A percentile compares a stretch with the other conserved stretches of the same genome.
These are phyloP conservation scores for Saturnispora bothae DNA, from an alignment of 805 yeast genomes.

Conservation along the genomic window DNA sequence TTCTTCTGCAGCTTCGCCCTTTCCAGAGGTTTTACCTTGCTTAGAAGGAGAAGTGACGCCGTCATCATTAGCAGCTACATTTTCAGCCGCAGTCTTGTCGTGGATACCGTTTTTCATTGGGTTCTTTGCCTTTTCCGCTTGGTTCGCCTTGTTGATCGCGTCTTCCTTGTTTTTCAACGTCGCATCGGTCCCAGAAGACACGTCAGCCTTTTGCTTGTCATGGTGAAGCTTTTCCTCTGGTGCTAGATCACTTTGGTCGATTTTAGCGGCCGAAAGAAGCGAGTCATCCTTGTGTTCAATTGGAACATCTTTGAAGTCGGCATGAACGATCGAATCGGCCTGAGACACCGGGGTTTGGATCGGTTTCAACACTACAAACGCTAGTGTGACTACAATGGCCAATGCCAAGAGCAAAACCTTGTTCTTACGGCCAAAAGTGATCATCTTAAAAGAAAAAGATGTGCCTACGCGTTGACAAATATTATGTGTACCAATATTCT, in stretches of 20 bases:
- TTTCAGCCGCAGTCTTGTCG: neutral
- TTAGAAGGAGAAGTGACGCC: neutral
- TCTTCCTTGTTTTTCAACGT: slow-evolving; percentile 12
- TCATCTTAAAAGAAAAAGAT: slow-evolving; percentile 5
- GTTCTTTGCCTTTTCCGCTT: slow-evolving; percentile 2
- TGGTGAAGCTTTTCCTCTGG: slow-evolving; percentile 7
- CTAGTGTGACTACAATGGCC: slow-evolving; percentile 7
- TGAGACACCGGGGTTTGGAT: neutral
- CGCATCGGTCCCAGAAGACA: slow-evolving; percentile 13
- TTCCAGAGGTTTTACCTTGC: slow-evolving; percentile 1
- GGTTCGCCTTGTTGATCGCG: slow-evolving; percentile 6
- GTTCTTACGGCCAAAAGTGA: slow-evolving; percentile 11
- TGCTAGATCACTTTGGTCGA: slow-evolving; percentile 11
- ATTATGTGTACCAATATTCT: no score
- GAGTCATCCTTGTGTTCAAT: slow-evolving; percentile 7
- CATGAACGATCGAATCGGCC: slow-evolving; percentile 2
- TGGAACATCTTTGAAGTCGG: slow-evolving; percentile 9
- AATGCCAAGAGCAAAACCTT: slow-evolving; percentile 10
- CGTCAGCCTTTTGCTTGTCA: slow-evolving; percentile 8
- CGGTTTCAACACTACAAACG: slow-evolving; percentile 2
- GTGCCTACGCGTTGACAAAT: neutral
- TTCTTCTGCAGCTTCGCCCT: neutral
- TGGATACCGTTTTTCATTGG: neutral
- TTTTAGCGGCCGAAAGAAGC: slow-evolving; percentile 13
- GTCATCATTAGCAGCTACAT: neutral